These are phyloP conservation scores for Chaetomiaceae sp. DNA, from an alignment of 2,329 filamentous ascomycete genomes.

Conservation along the genomic window DNA sequence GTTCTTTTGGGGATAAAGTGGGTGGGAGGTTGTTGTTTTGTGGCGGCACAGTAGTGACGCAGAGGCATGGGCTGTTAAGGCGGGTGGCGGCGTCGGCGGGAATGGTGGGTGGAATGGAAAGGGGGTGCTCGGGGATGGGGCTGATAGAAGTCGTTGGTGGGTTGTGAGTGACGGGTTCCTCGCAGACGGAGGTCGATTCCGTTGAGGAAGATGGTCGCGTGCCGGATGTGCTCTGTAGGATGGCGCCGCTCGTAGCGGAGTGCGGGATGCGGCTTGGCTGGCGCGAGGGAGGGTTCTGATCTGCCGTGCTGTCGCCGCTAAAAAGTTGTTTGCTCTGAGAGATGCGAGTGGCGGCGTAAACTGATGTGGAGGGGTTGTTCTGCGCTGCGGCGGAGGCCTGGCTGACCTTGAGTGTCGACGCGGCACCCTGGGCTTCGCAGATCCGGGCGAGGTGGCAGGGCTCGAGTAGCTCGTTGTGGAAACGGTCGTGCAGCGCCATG, in stretches of 20 bases:
- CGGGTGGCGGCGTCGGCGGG: too few species aligned
- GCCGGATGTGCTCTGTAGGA: slow-evolving; percentile 14
- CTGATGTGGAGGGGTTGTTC: slow-evolving; percentile 24
- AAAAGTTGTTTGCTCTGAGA: not conserved
- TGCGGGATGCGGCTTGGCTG: slow-evolving; percentile 18
- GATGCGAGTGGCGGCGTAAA: slow-evolving; percentile 16
- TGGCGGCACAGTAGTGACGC: too few species aligned
- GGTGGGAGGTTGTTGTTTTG: too few species aligned
- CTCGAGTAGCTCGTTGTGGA: slow-evolving; percentile 39
- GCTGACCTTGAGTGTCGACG: not conserved
- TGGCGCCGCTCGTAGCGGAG: slow-evolving; percentile 25
- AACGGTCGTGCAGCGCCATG: slow-evolving; percentile 51
- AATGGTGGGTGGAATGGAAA: not conserved
- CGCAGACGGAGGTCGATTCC: not conserved
- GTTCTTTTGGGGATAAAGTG: too few species aligned
- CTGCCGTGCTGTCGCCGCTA: not conserved
- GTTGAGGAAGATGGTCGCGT: not conserved
- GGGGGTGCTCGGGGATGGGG: not conserved
- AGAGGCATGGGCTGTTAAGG: too few species aligned
- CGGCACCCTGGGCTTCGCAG: slow-evolving; percentile 18
- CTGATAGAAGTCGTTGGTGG: not conserved
- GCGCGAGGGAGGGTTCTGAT: not conserved
- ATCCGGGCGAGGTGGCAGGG: slow-evolving; percentile 22
- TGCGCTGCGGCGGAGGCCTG: slow-evolving; percentile 5
- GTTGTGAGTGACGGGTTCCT: not conserved